A percentile compares a stretch with the other conserved stretches of the same genome.
Conservation (phyloP, 805 yeast species). For the Cyberlindnera misumaiensis region DNA sequence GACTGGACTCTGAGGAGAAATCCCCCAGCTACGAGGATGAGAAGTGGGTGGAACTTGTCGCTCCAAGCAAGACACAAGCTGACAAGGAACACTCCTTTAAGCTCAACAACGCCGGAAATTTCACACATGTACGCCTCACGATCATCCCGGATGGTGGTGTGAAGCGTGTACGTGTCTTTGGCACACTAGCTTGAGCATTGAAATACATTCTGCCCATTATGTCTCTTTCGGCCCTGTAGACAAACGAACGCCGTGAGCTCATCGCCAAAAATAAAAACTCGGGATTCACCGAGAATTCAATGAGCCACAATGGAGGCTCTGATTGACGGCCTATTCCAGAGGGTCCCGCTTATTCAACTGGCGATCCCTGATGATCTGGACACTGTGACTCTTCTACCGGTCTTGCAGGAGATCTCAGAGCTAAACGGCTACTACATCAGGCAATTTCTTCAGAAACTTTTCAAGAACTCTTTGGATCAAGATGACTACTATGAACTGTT, state of each 20-base stretch:
- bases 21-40: slow-evolving; percentile 36
- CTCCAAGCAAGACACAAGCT: slow-evolving; percentile 69
- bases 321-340: slow-evolving; percentile 14
- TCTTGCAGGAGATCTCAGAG: slow-evolving; percentile 16
- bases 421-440: slow-evolving; percentile 49
- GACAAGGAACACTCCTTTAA: slow-evolving; percentile 67
- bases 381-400: slow-evolving; percentile 12
- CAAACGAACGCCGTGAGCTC: not conserved
- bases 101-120: slow-evolving; percentile 27
- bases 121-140: slow-evolving; percentile 68
- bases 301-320: slow-evolving; percentile 12
- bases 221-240: too few relatives aligned
- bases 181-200: slow-evolving; percentile 27
- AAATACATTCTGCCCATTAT: not conserved
- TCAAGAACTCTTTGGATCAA: slow-evolving; percentile 31
- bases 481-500: slow-evolving; percentile 32
- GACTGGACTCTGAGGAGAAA: slow-evolving; percentile 31
- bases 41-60: slow-evolving; percentile 61
- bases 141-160: slow-evolving; percentile 97
- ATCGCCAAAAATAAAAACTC: not conserved
- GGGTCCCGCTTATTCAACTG: slow-evolving; percentile 15
- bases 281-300: not conserved
- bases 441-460: slow-evolving; percentile 34
- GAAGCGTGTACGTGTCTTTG: slow-evolving; percentile 81
- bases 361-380: slow-evolving; percentile 11